Evolutionary conservation across 2,329 filamentous ascomycete genomes (phyloP).

Genomic region (Microsporum audouinii): DNA sequence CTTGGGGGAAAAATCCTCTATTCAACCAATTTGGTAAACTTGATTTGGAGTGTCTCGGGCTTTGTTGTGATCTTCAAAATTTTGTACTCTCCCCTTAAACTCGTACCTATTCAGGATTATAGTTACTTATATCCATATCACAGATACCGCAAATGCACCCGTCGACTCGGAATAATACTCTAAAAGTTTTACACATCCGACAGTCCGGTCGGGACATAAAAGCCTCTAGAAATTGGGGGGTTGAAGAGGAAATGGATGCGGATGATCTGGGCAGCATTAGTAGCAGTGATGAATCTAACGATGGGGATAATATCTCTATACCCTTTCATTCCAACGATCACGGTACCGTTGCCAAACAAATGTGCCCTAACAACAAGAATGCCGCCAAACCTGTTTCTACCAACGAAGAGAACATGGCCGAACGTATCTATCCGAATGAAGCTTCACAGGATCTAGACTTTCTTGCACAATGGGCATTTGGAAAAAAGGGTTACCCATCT

Average conservation of each 20-base stretch:
- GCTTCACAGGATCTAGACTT: not conserved
- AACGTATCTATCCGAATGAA: not conserved
- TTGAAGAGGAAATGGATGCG: not conserved
- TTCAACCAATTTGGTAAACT: not conserved
- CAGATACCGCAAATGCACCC: too few relatives aligned
- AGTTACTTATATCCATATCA: too few relatives aligned
- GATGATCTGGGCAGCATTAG: not conserved
- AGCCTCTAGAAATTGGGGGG: not conserved
- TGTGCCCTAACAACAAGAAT: too few relatives aligned
- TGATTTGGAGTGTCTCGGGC: conserved; percentile 5
- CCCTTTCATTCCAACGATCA: too few relatives aligned
- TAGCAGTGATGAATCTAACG: not conserved
- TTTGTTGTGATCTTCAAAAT: conserved; percentile 1
- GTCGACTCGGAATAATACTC: too few relatives aligned
- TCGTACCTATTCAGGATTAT: too few relatives aligned
- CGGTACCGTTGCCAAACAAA: too few relatives aligned
- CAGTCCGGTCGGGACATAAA: conserved; percentile 2
- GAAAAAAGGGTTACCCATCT: conserved; percentile 4
- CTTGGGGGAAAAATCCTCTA: not conserved
- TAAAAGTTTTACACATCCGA: conserved; percentile 5
- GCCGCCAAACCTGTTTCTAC: too few relatives aligned
- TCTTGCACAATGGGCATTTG: conserved; percentile 8
- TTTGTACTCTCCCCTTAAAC: not conserved
- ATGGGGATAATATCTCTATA: too few relatives aligned
- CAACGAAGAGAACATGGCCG: too few relatives aligned